Conservation (phyloP, 228 moss, liverwort and hornwort species). For the Sphagnum magellanicum region DNA sequence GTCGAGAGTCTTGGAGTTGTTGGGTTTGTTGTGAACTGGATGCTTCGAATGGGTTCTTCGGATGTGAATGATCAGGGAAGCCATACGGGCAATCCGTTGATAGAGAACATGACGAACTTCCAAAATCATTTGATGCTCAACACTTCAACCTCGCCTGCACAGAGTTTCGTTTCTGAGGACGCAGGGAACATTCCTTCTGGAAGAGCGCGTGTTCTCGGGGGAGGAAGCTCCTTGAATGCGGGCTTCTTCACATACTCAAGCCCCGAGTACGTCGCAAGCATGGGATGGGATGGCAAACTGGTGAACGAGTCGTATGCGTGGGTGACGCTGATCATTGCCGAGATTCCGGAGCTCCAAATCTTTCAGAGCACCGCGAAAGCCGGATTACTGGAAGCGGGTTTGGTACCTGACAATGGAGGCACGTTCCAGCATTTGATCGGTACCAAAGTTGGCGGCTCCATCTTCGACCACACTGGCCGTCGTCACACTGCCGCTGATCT, state of each 20-base stretch:
- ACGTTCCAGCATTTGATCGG: conserved; percentile 57
- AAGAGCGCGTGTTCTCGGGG: conserved; percentile 50
- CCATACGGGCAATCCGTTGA: conserved; percentile 15
- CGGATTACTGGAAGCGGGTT: conserved; percentile 39
- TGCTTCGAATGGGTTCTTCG: too few relatives aligned
- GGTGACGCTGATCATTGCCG: conserved; percentile 32
- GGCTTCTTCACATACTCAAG: conserved; percentile 40
- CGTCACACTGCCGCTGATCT: conserved; percentile 62
- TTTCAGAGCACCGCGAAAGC: conserved; percentile 35
- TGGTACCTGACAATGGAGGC: conserved; percentile 37
- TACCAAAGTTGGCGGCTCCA: conserved; percentile 58
- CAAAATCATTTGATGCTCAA: conserved; percentile 9
- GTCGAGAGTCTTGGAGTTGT: too few relatives aligned
- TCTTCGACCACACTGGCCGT: conserved; percentile 44
- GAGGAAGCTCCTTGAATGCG: conserved; percentile 45
- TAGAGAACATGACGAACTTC: conserved; percentile 22
- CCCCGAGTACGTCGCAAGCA: conserved; percentile 8
- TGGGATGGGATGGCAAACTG: conserved; percentile 10
- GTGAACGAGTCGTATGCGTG: conserved; percentile 34
- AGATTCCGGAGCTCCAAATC: conserved; percentile 26
- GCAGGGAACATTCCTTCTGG: conserved; percentile 26
- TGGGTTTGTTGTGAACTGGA: too few relatives aligned
- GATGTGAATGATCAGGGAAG: conserved; percentile 19
- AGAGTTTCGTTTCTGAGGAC: conserved; percentile 39
- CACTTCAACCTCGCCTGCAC: conserved; percentile 19